Percentiles rank a stretch among this genome's conserved stretches.
Conservation (phyloP, 257 asterid genomes). For the Mitragyna speciosa region DNA sequence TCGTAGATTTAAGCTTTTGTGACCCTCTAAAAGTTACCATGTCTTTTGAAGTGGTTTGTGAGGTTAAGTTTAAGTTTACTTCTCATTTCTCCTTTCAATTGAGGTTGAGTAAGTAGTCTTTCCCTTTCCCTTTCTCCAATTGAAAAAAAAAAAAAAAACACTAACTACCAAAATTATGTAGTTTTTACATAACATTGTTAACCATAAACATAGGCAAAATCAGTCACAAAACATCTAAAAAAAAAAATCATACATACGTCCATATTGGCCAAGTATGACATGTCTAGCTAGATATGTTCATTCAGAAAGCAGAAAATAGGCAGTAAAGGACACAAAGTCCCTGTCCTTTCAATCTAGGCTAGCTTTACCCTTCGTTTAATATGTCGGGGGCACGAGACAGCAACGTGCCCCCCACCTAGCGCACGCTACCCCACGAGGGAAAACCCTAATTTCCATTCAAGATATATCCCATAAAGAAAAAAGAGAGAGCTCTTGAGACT, state of each 20-base stretch:
- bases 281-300: neutral
- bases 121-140: no score
- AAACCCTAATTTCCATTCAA: slow-evolving; percentile 46
- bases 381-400: slow-evolving; percentile 43
- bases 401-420: slow-evolving; percentile 41
- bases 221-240: neutral
- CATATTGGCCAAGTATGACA: neutral
- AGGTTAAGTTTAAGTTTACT: no score
- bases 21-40: no score
- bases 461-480: neutral
- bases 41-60: no score
- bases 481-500: neutral
- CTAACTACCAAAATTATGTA: neutral
- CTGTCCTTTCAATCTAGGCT: slow-evolving; percentile 4
- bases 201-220: neutral
- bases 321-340: neutral
- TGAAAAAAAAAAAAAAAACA: no score
- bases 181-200: neutral
- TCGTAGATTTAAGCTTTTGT: no score
- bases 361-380: slow-evolving; percentile 19
- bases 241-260: neutral
- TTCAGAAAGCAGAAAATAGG: neutral
- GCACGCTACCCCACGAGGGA: slow-evolving; percentile 52
- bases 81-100: no score
- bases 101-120: no score